phyloP scores from a whole-genome alignment of 192 early-diverging fungal species.

The Coemansia asiatica region DNA sequence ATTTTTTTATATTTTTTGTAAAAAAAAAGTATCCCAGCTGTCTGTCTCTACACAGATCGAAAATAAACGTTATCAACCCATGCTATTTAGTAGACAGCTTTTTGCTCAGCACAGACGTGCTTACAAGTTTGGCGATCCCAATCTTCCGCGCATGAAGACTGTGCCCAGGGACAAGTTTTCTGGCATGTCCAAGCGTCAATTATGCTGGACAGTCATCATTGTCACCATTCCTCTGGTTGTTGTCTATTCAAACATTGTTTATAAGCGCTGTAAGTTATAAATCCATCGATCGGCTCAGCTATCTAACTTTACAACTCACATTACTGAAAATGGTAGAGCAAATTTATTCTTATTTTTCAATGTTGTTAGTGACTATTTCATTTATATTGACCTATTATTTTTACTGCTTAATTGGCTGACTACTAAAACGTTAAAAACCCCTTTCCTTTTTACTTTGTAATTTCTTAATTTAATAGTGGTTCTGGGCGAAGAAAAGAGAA shows the following conservation, averaged over 20 bases:
- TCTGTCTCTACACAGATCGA: not conserved
- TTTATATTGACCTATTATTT: too few relatives aligned
- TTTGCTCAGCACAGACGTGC: slow-evolving; percentile 19
- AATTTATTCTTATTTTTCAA: not conserved
- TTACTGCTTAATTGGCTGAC: not conserved
- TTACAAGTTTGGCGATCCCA: slow-evolving; percentile 33
- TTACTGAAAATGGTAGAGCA: slow-evolving; percentile 3
- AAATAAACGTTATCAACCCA: not conserved
- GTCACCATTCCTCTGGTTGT: slow-evolving; percentile 47
- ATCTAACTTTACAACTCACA: too few relatives aligned
- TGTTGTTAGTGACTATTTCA: not conserved
- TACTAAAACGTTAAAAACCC: not conserved
- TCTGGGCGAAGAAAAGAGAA: slow-evolving; percentile 43
- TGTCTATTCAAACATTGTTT: slow-evolving; percentile 40
- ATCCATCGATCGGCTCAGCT: not conserved
- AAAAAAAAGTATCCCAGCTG: too few relatives aligned
- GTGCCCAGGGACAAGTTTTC: slow-evolving; percentile 34
- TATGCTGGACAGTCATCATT: slow-evolving; percentile 54
- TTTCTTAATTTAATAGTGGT: slow-evolving; percentile 32
- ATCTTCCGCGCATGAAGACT: slow-evolving; percentile 35
- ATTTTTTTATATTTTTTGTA: slow-evolving; percentile 1
- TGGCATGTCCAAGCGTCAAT: slow-evolving; percentile 45
- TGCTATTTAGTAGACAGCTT: slow-evolving; percentile 36
- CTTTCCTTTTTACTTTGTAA: not conserved
- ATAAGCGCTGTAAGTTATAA: slow-evolving; percentile 41